Evolutionary conservation across 2,329 filamentous ascomycete genomes (phyloP).

Genomic region (Colletotrichum tabaci): DNA sequence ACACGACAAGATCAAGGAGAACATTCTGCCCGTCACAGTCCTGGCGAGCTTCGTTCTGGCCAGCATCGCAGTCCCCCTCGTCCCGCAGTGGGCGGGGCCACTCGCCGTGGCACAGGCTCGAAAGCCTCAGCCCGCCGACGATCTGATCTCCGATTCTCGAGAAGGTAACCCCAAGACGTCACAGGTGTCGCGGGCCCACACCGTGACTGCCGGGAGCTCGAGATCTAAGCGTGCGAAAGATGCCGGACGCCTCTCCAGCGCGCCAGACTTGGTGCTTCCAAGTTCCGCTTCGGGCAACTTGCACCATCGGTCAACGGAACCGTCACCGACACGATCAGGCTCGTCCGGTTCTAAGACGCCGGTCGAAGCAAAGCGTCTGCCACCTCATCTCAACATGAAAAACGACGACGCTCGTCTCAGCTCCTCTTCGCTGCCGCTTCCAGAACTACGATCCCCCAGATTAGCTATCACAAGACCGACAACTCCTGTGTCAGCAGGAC

Average conservation of each 20-base stretch:
- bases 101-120: slow-evolving; percentile 86
- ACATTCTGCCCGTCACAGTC: slow-evolving; percentile 84
- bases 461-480: slow-evolving; percentile 64
- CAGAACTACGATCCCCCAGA: slow-evolving; percentile 70
- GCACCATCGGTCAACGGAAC: slow-evolving; percentile 30
- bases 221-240: slow-evolving; percentile 66
- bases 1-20: slow-evolving; percentile 85
- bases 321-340: slow-evolving; percentile 31
- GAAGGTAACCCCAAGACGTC: slow-evolving; percentile 65
- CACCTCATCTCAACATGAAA: slow-evolving; percentile 67
- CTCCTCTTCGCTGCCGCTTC: slow-evolving; percentile 77
- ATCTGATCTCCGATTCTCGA: slow-evolving; percentile 71
- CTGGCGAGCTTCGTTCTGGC: slow-evolving; percentile 86
- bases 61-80: slow-evolving; percentile 80
- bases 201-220: slow-evolving; percentile 68
- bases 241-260: slow-evolving; percentile 61
- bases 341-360: slow-evolving; percentile 49
- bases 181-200: slow-evolving; percentile 77
- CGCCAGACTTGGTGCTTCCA: slow-evolving; percentile 55
- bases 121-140: slow-evolving; percentile 76
- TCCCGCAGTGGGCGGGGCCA: slow-evolving; percentile 85
- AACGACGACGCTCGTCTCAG: slow-evolving; percentile 74
- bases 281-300: slow-evolving; percentile 20
- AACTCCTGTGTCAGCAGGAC: slow-evolving; percentile 71
- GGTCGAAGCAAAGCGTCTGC: slow-evolving; percentile 56